Conservation (phyloP, 1,284 basidiomycete genomes). For the Papiliotrema flavescens region DNA sequence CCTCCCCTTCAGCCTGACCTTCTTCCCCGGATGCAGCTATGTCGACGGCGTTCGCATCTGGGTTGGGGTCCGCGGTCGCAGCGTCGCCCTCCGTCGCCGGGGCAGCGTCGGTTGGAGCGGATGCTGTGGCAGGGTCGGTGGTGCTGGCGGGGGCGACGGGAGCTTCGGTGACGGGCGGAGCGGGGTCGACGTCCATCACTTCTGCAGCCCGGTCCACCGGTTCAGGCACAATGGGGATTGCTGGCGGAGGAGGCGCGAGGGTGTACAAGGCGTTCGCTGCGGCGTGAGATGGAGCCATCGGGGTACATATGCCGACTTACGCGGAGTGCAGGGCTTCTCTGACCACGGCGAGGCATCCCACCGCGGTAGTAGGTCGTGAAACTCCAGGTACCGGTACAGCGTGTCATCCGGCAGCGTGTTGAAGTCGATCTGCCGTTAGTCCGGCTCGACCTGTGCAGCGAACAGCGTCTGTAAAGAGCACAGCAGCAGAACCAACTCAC, state of each 20-base stretch:
- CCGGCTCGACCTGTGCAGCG: background rate
- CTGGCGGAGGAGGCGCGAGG: slow-evolving; percentile 19
- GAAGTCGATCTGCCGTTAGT: slow-evolving; percentile 37
- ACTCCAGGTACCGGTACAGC: slow-evolving; percentile 41
- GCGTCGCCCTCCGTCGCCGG: background rate
- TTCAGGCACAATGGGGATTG: slow-evolving; percentile 10
- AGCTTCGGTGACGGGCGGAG: background rate
- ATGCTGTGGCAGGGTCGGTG: background rate
- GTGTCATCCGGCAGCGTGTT: slow-evolving; percentile 40
- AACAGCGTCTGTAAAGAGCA: background rate
- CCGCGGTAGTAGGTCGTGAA: slow-evolving; percentile 39
- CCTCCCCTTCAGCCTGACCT: slow-evolving; percentile 6
- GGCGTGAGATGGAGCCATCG: background rate
- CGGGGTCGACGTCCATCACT: background rate
- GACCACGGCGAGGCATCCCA: slow-evolving; percentile 46
- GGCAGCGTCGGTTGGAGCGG: background rate
- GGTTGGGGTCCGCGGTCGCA: background rate
- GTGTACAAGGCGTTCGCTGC: slow-evolving; percentile 37
- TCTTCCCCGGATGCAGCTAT: slow-evolving; percentile 6
- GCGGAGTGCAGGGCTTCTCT: slow-evolving; percentile 40
- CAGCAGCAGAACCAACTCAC: too few species aligned
- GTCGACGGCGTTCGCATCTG: background rate
- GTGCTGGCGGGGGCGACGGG: background rate
- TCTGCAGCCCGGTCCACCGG: background rate
- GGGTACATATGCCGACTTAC: slow-evolving; percentile 19